Base-by-base conservation (phyloP, 768 basidiomycete genomes). In the Hericium alpestre region DNA sequence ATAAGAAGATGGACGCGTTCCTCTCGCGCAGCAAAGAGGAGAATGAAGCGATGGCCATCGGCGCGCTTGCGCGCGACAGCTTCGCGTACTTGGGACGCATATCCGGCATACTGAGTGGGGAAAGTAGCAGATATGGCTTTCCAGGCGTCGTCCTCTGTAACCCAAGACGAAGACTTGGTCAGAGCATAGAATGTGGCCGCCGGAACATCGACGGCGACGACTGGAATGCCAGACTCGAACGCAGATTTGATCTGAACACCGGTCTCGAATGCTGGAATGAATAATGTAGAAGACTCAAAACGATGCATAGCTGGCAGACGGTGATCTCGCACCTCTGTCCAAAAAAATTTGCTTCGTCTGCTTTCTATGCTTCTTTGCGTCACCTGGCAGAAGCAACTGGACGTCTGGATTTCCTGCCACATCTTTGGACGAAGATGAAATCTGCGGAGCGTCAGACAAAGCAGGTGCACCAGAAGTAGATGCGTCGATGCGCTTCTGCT, bases 71-170 rank as follows among this genome's bases (percentile, higher is more conserved):
- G 85, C 22, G 72, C 68, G 3, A 81, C 77, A 1, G 84, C 78
- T 38, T 91, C 88, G 20, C 86, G 78, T 18, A 92, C 70, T 56
- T 86, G 84, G 22, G 76, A 66, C 1, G 84, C 86, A 65, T 90
- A 90, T 2, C 77, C 75, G 7, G 78, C 72, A 53, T 80, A 78
- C 48, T 79, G 74, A 25, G 76, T 70, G 0, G 84, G 81, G 67
- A 89, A 85, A 9, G 69, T 67, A 0, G 75, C 71, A 7, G 75
- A 65, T 40, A 90, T 74, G 2, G 72, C 58, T 68, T 82, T 85
- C 87, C 90, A 89, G 0, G 75, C 73, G 40, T 90, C 87, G 47
- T 92, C 90, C 58, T 89, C 87, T 4, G 76, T 76, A 23, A 90
- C 69, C 90, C 90, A 91, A 15, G 71, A 66, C 3, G 80, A 65